phyloP scores from a whole-genome alignment of 768 basidiomycete species.

The Hysterangium stoloniferum region DNA sequence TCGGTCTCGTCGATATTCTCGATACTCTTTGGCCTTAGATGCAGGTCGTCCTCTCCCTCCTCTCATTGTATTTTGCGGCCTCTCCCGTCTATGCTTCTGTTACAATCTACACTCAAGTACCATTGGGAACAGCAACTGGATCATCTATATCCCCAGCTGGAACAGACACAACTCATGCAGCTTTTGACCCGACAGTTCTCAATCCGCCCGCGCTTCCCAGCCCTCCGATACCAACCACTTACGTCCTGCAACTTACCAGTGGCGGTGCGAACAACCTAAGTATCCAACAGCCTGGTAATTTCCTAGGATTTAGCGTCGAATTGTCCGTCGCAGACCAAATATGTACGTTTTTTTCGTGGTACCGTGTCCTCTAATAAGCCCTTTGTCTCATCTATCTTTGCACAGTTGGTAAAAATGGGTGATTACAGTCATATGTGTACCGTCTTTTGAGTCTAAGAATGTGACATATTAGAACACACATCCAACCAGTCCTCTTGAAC shows the following conservation, averaged over 20 bases:
- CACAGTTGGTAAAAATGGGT: constrained; percentile 47
- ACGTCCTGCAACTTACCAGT: constrained; percentile 34
- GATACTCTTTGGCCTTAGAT: too few species aligned
- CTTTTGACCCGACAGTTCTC: constrained; percentile 46
- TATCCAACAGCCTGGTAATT: constrained; percentile 44
- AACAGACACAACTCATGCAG: constrained; percentile 37
- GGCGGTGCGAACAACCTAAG: constrained; percentile 27
- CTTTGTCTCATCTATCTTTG: too few species aligned
- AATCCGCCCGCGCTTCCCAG: constrained; percentile 42
- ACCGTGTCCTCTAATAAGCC: too few species aligned
- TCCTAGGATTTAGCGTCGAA: constrained; percentile 71
- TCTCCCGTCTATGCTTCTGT: constrained; percentile 2
- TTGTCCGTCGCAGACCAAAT: constrained; percentile 63
- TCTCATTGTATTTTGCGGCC: not conserved
- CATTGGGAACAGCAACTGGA: not conserved
- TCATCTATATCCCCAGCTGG: not conserved
- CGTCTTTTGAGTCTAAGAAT: too few species aligned
- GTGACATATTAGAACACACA: constrained; percentile 20
- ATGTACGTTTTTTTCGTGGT: constrained; percentile 34
- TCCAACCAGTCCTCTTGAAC: constrained; percentile 67
- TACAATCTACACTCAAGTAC: constrained; percentile 10
- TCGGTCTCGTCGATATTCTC: too few species aligned
- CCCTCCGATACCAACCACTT: constrained; percentile 35
- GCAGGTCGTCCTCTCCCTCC: constrained; percentile 7
- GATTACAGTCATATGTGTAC: too few species aligned